A percentile compares a stretch with the other conserved stretches of the same genome.
Evolutionary conservation across 2,329 filamentous ascomycete species (phyloP).

Genomic region (Onygenales sp.): DNA sequence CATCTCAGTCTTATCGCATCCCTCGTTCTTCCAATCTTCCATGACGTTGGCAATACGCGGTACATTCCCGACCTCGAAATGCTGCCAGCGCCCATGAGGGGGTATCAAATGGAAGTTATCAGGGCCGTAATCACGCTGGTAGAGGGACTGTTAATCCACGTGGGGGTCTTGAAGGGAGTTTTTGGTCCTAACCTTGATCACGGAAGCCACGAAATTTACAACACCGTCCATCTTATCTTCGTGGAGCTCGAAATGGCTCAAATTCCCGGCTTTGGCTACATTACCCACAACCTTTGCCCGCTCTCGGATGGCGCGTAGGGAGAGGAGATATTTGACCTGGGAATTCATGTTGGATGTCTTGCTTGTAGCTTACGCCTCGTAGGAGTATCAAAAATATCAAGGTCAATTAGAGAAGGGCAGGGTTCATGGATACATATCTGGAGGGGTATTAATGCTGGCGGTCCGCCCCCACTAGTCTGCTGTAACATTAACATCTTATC

Average conservation of each 20-base stretch:
- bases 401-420: no score
- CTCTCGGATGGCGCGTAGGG: slow-evolving; percentile 28
- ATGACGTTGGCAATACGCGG: slow-evolving; percentile 38
- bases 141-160: neutral
- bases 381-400: no score
- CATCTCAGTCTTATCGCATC: slow-evolving; percentile 35
- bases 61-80: slow-evolving; percentile 50
- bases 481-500: no score
- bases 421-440: no score
- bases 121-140: slow-evolving; percentile 43
- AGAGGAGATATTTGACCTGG: slow-evolving; percentile 25
- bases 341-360: slow-evolving; percentile 6
- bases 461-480: no score
- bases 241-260: slow-evolving; percentile 37
- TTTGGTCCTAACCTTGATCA: slow-evolving; percentile 31
- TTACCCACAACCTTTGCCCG: slow-evolving; percentile 24
- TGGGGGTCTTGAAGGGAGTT: neutral
- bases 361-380: neutral
- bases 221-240: slow-evolving; percentile 28
- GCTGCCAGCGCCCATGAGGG: slow-evolving; percentile 51
- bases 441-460: no score
- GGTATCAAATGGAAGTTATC: slow-evolving; percentile 40
- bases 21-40: slow-evolving; percentile 33
- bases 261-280: slow-evolving; percentile 28
- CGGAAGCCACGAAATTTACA: slow-evolving; percentile 33